Conservation (phyloP, 2,329 filamentous ascomycete genomes). For the Xylariaceae sp. region DNA sequence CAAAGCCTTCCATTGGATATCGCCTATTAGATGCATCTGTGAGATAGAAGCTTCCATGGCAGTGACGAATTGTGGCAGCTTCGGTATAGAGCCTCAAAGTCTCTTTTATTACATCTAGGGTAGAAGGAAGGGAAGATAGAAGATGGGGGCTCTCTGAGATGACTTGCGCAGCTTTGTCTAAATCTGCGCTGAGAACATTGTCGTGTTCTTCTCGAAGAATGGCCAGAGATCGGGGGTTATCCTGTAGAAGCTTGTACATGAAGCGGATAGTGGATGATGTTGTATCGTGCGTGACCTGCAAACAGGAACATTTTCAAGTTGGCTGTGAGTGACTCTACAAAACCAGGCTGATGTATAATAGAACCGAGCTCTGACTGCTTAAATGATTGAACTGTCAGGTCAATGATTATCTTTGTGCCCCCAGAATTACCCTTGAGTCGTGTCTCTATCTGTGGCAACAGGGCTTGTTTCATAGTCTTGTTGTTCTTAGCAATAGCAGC, state of each 20-base stretch:
- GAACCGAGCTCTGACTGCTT: too few relatives aligned
- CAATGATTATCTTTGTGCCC: background rate
- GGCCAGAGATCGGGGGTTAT: conserved; percentile 2
- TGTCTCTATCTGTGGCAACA: conserved; percentile 20
- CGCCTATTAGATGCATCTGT: background rate
- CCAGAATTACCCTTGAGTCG: conserved; percentile 8
- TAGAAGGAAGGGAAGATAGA: conserved; percentile 2
- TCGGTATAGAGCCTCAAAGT: conserved; percentile 2
- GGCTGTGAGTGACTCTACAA: background rate
- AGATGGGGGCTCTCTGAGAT: background rate
- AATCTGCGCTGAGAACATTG: conserved; percentile 3
- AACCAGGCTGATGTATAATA: background rate
- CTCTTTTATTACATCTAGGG: conserved; percentile 5
- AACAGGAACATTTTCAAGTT: conserved; percentile 15
- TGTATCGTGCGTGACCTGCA: conserved; percentile 13
- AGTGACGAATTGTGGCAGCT: background rate
- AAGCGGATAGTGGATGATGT: conserved; percentile 11
- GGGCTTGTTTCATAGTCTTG: conserved; percentile 16
- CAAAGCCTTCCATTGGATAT: background rate
- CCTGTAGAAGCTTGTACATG: conserved; percentile 8
- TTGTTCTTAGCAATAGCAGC: conserved; percentile 22
- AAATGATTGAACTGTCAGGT: background rate
- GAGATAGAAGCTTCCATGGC: background rate
- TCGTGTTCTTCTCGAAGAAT: conserved; percentile 13
- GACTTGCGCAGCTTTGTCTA: background rate